phyloP scores from a whole-genome alignment of 768 basidiomycete species.

The Phallus indusiatus region DNA sequence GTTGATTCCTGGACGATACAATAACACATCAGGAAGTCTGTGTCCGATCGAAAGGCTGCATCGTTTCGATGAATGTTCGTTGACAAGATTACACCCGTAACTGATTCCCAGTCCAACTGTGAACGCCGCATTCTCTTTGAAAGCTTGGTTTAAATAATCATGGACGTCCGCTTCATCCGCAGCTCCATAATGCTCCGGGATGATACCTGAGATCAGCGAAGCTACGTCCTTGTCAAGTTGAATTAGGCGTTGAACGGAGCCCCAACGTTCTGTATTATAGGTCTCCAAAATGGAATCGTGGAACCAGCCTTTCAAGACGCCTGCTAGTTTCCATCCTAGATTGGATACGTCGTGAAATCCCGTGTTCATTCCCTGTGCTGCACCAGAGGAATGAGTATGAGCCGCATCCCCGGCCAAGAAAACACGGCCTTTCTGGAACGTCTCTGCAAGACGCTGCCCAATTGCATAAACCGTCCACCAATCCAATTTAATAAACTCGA shows the following conservation, averaged over 20 bases:
- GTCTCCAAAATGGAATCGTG: constrained; percentile 6
- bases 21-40: constrained; percentile 11
- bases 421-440: constrained; percentile 6
- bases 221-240: constrained; percentile 15
- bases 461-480: constrained; percentile 14
- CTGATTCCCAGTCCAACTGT: constrained; percentile 15
- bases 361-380: constrained; percentile 13
- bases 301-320: constrained; percentile 6
- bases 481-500: constrained; percentile 15
- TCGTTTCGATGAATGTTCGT: not conserved
- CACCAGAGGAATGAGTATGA: constrained; percentile 13
- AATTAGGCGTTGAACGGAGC: constrained; percentile 11
- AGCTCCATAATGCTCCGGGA: constrained; percentile 10
- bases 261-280: constrained; percentile 11
- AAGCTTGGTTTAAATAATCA: constrained; percentile 11
- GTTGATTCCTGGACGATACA: constrained; percentile 10
- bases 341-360: constrained; percentile 11
- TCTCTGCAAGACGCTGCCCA: constrained; percentile 11
- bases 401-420: constrained; percentile 13
- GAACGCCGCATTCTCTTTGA: constrained; percentile 10
- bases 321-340: constrained; percentile 12
- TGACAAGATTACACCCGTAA: constrained; percentile 10
- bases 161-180: constrained; percentile 9
- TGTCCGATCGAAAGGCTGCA: constrained; percentile 5
- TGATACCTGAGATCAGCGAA: constrained; percentile 13